Evolutionary conservation across 805 yeast species (phyloP).

Genomic region (Metschnikowia borealis): DNA sequence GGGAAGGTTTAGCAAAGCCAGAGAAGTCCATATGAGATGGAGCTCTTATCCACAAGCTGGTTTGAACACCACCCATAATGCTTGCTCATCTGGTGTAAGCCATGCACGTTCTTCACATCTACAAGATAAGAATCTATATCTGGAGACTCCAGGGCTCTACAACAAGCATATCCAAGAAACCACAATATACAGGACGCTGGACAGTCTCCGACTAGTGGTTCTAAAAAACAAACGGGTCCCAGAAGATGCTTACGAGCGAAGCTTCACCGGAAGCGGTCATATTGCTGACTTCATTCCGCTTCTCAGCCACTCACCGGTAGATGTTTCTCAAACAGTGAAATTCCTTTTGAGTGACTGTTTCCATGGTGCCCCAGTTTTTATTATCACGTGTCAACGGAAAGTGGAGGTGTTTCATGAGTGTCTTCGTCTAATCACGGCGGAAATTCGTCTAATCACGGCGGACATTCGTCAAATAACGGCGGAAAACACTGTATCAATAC

Average conservation of each 20-base stretch:
- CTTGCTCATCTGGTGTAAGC: slow-evolving; percentile 1
- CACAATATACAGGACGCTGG: background rate
- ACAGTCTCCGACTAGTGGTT: slow-evolving; percentile 36
- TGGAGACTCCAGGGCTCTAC: background rate
- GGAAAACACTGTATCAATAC: too few species aligned
- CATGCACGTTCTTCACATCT: background rate
- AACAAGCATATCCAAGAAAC: background rate
- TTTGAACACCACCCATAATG: background rate
- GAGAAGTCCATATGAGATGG: too few species aligned
- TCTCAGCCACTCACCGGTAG: slow-evolving; percentile 58
- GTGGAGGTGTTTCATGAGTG: slow-evolving; percentile 68
- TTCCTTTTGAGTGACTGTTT: slow-evolving; percentile 45
- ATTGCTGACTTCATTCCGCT: slow-evolving; percentile 66
- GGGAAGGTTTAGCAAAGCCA: too few species aligned
- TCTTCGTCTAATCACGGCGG: slow-evolving; percentile 25
- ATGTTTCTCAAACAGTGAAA: slow-evolving; percentile 40
- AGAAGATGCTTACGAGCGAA: slow-evolving; percentile 57
- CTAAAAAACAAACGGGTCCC: slow-evolving; percentile 73
- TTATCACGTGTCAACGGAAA: slow-evolving; percentile 88
- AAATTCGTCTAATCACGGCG: too few species aligned
- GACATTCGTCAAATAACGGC: too few species aligned
- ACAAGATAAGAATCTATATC: too few species aligned
- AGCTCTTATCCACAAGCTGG: too few species aligned
- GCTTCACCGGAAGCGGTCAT: slow-evolving; percentile 34
- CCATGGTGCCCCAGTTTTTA: slow-evolving; percentile 42